phyloP scores from a whole-genome alignment of 2,329 filamentous ascomycete genomes.

The Cladorrhinum sp. region DNA sequence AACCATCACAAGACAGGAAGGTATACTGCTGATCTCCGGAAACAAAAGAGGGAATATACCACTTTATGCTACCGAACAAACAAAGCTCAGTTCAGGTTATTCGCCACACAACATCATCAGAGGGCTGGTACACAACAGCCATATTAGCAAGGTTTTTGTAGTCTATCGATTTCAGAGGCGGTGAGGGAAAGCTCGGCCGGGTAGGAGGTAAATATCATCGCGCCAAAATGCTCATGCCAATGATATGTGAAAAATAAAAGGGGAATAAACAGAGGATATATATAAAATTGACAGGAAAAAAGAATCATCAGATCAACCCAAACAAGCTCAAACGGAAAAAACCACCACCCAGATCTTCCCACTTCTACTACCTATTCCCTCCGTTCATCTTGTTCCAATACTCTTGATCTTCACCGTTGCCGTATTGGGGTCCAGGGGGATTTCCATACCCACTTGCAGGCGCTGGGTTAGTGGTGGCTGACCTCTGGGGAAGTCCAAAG shows the following conservation, averaged over 20 bases:
- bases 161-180: neutral
- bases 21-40: no score
- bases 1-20: neutral
- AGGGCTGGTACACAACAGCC: neutral
- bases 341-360: neutral
- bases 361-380: neutral
- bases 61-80: neutral
- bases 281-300: neutral
- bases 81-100: neutral
- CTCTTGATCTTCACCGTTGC: conserved; percentile 1
- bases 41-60: no score
- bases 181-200: no score
- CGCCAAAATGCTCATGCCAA: neutral
- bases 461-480: conserved; percentile 28
- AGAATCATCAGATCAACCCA: neutral
- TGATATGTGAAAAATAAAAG: neutral
- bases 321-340: neutral
- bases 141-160: neutral
- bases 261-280: neutral
- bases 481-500: conserved; percentile 22
- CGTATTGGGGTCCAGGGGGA: conserved; percentile 1
- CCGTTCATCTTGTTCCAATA: neutral
- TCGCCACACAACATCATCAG: neutral
- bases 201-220: neutral
- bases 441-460: conserved; percentile 20